phyloP scores from a whole-genome alignment of 768 basidiomycete species.

The Rhodotorula sphaerocarpa region DNA sequence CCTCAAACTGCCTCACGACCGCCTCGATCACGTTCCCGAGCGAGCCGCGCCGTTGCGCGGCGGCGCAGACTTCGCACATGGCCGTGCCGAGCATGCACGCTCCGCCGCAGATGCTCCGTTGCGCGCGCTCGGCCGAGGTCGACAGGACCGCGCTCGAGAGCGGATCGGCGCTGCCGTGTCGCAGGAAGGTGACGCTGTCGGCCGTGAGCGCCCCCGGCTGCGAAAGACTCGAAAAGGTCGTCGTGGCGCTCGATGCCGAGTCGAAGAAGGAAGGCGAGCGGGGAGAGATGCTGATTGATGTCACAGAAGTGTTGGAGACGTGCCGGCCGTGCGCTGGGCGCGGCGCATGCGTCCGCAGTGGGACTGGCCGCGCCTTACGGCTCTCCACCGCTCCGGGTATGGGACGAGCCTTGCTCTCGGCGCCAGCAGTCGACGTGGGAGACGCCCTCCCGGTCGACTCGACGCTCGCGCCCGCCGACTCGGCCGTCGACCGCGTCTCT shows the following conservation, averaged over 20 bases:
- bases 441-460: too few species aligned
- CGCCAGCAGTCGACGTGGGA: background rate
- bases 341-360: slow-evolving; percentile 5
- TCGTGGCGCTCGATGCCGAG: slow-evolving; percentile 19
- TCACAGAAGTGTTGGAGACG: slow-evolving; percentile 16
- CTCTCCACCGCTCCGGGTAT: slow-evolving; percentile 12
- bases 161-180: background rate
- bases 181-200: slow-evolving; percentile 8
- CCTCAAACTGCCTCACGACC: background rate
- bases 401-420: background rate
- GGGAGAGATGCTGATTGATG: slow-evolving; percentile 21
- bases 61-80: slow-evolving; percentile 30
- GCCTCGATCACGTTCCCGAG: background rate
- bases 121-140: slow-evolving; percentile 10
- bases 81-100: slow-evolving; percentile 26
- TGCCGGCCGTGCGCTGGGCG: slow-evolving; percentile 13
- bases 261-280: slow-evolving; percentile 27
- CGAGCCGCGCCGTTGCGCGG: slow-evolving; percentile 18
- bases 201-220: slow-evolving; percentile 17
- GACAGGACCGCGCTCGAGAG: background rate
- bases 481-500: too few species aligned
- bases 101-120: slow-evolving; percentile 25
- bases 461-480: too few species aligned
- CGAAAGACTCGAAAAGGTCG: slow-evolving; percentile 18
- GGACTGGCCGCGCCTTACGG: background rate